Conservation (phyloP, 129 eudicot genomes). For the Daucus carota region DNA sequence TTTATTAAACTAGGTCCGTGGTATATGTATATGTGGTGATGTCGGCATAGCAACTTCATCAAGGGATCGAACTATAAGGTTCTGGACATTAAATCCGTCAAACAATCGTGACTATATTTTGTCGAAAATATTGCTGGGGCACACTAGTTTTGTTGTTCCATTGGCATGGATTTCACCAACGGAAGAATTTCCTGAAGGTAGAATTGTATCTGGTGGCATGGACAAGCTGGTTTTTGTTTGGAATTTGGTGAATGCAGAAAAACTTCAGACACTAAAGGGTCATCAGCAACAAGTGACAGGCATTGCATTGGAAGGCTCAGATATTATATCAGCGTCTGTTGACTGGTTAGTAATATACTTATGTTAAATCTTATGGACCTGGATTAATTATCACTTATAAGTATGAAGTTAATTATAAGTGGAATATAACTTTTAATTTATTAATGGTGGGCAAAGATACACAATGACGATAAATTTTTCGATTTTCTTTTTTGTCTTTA, state of each 20-base stretch:
- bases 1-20: slow-evolving; percentile 58
- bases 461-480: too few relatives aligned
- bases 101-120: slow-evolving; percentile 36
- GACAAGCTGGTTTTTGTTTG: slow-evolving; percentile 79
- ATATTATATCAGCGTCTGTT: slow-evolving; percentile 65
- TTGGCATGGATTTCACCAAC: slow-evolving; percentile 72
- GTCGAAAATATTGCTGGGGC: slow-evolving; percentile 77
- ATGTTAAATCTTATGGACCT: background rate
- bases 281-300: slow-evolving; percentile 91
- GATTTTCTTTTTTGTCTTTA: too few relatives aligned
- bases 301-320: slow-evolving; percentile 63
- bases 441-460: too few relatives aligned
- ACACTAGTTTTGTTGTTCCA: slow-evolving; percentile 93
- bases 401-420: too few relatives aligned
- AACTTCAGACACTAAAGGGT: slow-evolving; percentile 56
- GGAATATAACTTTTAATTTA: too few relatives aligned
- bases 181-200: slow-evolving; percentile 84
- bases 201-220: slow-evolving; percentile 93
- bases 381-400: too few relatives aligned
- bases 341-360: slow-evolving; percentile 61
- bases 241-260: slow-evolving; percentile 79
- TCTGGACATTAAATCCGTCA: slow-evolving; percentile 58
- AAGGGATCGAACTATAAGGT: slow-evolving; percentile 80
- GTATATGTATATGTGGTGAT: slow-evolving; percentile 77
- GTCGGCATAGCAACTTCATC: slow-evolving; percentile 93